Conservation (phyloP, 179 eudicot species). For the Heliamphora pulchella region DNA sequence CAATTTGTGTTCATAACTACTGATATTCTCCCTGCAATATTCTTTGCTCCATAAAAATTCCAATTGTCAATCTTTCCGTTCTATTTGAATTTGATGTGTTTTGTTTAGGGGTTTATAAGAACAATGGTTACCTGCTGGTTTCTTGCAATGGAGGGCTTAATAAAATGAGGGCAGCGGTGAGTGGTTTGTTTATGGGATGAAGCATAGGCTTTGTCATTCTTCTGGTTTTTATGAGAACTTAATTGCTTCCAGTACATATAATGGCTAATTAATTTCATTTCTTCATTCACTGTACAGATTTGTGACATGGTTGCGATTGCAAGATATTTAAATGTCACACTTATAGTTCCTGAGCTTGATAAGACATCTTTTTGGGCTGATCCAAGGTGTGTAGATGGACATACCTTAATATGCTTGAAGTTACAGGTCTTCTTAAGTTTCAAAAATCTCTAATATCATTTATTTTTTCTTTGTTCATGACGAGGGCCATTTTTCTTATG, state of each 20-base stretch:
- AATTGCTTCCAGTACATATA: background rate
- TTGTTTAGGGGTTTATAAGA: constrained; percentile 44
- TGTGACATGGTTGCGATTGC: constrained; percentile 70
- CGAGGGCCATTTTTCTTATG: background rate
- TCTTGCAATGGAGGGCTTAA: constrained; percentile 67
- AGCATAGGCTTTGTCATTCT: constrained; percentile 6
- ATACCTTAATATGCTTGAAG: too few species aligned
- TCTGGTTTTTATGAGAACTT: background rate
- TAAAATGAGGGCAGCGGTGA: constrained; percentile 70
- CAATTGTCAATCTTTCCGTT: background rate
- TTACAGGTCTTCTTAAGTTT: constrained; percentile 1
- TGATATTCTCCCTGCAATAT: too few species aligned
- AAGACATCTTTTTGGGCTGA: constrained; percentile 77
- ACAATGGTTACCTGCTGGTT: constrained; percentile 49
- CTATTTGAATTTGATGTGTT: constrained; percentile 6
- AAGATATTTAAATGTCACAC: constrained; percentile 54
- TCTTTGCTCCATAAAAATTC: too few species aligned
- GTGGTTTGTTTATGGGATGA: constrained; percentile 16
- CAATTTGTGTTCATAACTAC: too few species aligned
- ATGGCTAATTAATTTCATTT: background rate
- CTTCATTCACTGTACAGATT: constrained; percentile 33
- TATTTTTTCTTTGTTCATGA: background rate
- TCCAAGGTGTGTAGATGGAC: constrained; percentile 33
- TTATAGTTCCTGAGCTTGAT: constrained; percentile 64
- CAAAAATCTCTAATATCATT: background rate